A percentile compares a stretch with the other conserved stretches of the same genome.
Conservation (phyloP, 1,284 basidiomycete genomes). For the Ceratorhiza oryzae-sativae region DNA sequence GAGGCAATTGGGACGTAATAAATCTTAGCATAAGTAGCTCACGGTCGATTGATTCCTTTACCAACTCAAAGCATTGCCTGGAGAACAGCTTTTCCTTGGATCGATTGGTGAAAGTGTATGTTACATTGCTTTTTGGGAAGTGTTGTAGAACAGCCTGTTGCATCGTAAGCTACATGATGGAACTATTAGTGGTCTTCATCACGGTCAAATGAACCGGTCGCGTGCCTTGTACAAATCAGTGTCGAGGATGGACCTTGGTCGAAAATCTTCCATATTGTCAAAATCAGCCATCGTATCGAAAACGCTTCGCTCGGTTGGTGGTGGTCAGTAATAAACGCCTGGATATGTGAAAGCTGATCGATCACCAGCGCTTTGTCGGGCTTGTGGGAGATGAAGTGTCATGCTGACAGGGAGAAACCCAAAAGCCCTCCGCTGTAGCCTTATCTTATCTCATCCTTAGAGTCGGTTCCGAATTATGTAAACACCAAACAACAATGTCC, state of each 20-base stretch:
- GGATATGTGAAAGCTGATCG: background rate
- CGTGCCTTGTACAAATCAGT: conserved; percentile 94
- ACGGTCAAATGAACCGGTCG: background rate
- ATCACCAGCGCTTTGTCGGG: background rate
- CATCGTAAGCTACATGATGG: conserved; percentile 81
- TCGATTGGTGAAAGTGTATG: conserved; percentile 89
- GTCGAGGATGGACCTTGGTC: conserved; percentile 75
- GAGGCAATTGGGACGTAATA: background rate
- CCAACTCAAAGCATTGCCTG: conserved; percentile 69
- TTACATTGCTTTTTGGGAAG: conserved; percentile 73
- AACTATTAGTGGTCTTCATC: conserved; percentile 7
- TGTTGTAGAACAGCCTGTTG: conserved; percentile 90
- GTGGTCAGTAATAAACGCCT: background rate
- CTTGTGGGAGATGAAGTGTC: background rate
- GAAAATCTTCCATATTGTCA: conserved; percentile 19
- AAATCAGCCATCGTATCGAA: conserved; percentile 9
- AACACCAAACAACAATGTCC: background rate
- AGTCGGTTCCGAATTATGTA: conserved; percentile 2
- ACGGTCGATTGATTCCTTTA: conserved; percentile 73
- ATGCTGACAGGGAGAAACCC: too few species aligned
- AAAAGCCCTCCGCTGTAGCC: too few species aligned
- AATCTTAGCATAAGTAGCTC: conserved; percentile 48
- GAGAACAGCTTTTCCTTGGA: conserved; percentile 76
- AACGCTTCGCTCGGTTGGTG: background rate
- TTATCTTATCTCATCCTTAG: background rate